Evolutionary conservation across 2,329 filamentous ascomycete species (phyloP).

Genomic region (Botrytis porri): DNA sequence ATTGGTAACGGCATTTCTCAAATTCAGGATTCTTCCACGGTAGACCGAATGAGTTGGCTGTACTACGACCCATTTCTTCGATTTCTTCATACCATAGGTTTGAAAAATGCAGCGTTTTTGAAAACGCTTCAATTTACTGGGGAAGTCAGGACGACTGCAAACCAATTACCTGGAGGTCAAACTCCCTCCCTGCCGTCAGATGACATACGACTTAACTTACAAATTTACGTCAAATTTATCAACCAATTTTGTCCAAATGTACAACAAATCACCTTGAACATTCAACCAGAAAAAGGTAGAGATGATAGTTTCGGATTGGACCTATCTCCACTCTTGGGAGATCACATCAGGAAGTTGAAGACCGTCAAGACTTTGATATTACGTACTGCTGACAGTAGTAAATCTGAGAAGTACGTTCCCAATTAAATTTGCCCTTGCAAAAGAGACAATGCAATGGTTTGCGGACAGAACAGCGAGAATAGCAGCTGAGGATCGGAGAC

Average conservation of each 20-base stretch:
- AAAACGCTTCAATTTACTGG: background rate
- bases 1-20: background rate
- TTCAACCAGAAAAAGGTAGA: background rate
- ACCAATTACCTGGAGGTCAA: background rate
- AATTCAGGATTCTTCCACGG: background rate
- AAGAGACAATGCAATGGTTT: background rate
- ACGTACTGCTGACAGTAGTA: background rate
- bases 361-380: background rate
- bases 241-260: background rate
- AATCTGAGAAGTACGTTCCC: background rate
- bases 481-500: background rate
- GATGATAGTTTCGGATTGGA: rapidly evolving
- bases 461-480: background rate
- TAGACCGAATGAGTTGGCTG: background rate
- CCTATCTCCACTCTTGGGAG: background rate
- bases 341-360: background rate
- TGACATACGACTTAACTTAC: background rate
- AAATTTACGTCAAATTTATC: background rate
- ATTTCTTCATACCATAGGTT: background rate
- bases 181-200: background rate
- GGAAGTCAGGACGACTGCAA: rapidly evolving
- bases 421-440: background rate
- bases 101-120: background rate
- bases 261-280: background rate
- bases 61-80: background rate